Percentiles rank a stretch among this genome's conserved stretches.
Evolutionary conservation across 2,329 filamentous ascomycete genomes (phyloP).

Genomic region (Aphanocladium album): DNA sequence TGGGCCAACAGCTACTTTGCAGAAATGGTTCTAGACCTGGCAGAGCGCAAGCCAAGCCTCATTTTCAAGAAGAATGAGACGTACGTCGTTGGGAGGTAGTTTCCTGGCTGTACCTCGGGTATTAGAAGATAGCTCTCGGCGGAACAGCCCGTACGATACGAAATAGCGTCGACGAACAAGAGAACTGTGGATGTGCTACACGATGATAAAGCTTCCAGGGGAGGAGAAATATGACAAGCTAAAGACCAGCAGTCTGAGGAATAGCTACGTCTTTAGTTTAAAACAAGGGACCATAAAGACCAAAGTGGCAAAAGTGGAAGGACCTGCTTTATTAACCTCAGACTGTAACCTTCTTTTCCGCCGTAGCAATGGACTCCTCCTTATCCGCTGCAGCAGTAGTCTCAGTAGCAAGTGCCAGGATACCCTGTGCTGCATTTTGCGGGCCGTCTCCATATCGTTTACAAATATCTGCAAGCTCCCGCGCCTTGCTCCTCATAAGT

Average conservation of each 20-base stretch:
- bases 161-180: too few relatives aligned
- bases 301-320: too few relatives aligned
- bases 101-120: too few relatives aligned
- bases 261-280: too few relatives aligned
- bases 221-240: too few relatives aligned
- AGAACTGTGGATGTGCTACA: too few relatives aligned
- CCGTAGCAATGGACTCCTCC: background rate
- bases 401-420: conserved; percentile 6
- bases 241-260: too few relatives aligned
- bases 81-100: conserved; percentile 1
- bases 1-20: conserved; percentile 41
- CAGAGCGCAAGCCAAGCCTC: conserved; percentile 73
- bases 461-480: conserved; percentile 12
- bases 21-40: conserved; percentile 61
- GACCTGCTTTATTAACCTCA: too few relatives aligned
- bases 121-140: too few relatives aligned
- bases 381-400: background rate
- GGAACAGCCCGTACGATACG: too few relatives aligned
- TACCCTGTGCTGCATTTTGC: conserved; percentile 24
- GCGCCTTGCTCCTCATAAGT: conserved; percentile 13
- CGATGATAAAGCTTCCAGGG: too few relatives aligned
- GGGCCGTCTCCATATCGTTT: conserved; percentile 14
- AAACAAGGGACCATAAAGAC: too few relatives aligned
- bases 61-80: conserved; percentile 38
- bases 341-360: background rate